Conservation (phyloP, 768 basidiomycete species). For the Boletus pseudo-olivaceus region DNA sequence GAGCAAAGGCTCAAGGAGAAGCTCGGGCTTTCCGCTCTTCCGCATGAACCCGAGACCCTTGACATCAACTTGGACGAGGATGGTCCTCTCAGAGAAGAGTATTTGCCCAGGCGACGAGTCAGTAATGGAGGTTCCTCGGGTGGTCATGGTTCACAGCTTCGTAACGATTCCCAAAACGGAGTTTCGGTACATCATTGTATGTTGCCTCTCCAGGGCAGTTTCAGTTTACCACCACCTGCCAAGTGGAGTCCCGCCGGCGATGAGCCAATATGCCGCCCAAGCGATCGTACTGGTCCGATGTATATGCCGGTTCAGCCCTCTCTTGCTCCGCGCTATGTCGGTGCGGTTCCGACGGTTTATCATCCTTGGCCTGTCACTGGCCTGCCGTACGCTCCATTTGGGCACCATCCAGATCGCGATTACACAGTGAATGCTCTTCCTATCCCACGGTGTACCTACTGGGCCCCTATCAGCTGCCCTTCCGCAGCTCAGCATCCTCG, state of each 20-base stretch:
- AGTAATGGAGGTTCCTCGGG: conserved; percentile 15
- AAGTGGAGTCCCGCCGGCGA: conserved; percentile 82
- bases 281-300: conserved; percentile 48
- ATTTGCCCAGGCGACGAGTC: conserved; percentile 64
- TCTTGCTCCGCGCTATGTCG: conserved; percentile 36
- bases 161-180: conserved; percentile 1
- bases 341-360: conserved; percentile 30
- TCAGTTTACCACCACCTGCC: conserved; percentile 63
- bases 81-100: conserved; percentile 78
- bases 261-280: conserved; percentile 62
- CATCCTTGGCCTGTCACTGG: conserved; percentile 23
- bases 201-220: conserved; percentile 20
- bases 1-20: conserved; percentile 60
- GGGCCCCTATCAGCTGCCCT: conserved; percentile 27
- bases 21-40: conserved; percentile 41
- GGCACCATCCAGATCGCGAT: conserved; percentile 18
- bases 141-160: neutral
- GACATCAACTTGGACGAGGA: conserved; percentile 84
- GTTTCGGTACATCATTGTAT: conserved; percentile 5
- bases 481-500: conserved; percentile 52
- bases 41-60: conserved; percentile 43
- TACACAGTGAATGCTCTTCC: conserved; percentile 9
- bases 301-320: conserved; percentile 66
- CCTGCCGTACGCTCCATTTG: conserved; percentile 19
- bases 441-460: conserved; percentile 20